A percentile compares a stretch with the other conserved stretches of the same genome.
These are phyloP conservation scores for Fragaria vesca DNA, from an alignment of 306 rosid genomes.

Conservation along the genomic window DNA sequence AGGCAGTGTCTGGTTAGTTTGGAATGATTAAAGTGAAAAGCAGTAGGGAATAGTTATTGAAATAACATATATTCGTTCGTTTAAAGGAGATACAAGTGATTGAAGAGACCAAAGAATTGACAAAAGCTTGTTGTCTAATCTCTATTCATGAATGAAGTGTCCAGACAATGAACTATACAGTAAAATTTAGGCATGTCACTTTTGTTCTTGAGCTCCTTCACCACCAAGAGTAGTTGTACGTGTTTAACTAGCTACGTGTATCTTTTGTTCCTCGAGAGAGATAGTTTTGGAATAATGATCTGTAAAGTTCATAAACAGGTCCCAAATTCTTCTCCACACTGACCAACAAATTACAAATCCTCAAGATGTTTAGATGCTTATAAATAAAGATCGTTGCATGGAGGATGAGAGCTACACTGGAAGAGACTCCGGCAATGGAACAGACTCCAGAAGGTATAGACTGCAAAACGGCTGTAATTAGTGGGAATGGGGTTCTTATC, in stretches of 20 bases:
- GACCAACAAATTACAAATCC: slow-evolving; percentile 15
- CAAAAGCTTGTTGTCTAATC: not conserved
- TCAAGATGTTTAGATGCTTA: slow-evolving; percentile 32
- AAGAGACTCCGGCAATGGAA: slow-evolving; percentile 45
- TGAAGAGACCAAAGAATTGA: not conserved
- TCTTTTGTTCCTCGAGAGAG: not conserved
- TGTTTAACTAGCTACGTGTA: not conserved
- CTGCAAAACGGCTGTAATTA: slow-evolving; percentile 37
- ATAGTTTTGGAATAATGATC: not conserved
- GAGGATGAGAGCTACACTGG: slow-evolving; percentile 31
- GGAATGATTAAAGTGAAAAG: not conserved
- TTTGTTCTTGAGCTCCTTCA: not conserved
- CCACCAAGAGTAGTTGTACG: not conserved
- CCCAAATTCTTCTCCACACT: slow-evolving; percentile 30
- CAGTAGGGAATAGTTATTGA: not conserved
- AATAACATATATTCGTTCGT: not conserved
- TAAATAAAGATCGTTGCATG: slow-evolving; percentile 30
- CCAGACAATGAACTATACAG: not conserved
- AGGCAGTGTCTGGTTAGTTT: not conserved
- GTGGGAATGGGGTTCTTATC: slow-evolving; percentile 28
- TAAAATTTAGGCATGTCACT: not conserved
- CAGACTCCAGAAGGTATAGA: slow-evolving; percentile 61
- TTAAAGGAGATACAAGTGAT: not conserved
- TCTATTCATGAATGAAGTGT: not conserved
- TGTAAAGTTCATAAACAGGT: slow-evolving; percentile 1